Conservation (phyloP, 345 rosid genomes). For the Pistacia atlantica region DNA sequence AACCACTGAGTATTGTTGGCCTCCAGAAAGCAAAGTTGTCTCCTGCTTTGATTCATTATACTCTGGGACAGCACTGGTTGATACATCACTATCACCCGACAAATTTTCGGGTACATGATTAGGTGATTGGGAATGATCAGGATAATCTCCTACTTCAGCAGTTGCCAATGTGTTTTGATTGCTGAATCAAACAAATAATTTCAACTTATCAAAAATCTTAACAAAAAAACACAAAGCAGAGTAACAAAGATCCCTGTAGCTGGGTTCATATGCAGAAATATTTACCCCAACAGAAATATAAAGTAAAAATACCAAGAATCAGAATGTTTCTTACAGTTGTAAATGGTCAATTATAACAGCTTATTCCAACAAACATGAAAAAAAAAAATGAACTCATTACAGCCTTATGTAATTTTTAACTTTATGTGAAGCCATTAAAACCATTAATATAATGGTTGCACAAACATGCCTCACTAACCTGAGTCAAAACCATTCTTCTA, state of each 20-base stretch:
- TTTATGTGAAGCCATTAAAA: neutral
- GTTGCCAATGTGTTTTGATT: constrained; percentile 38
- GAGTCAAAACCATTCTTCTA: neutral
- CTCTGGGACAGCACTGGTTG: constrained; percentile 48
- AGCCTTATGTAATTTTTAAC: neutral
- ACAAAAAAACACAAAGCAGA: neutral
- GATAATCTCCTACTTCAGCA: constrained; percentile 56
- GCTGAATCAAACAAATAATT: constrained; percentile 39
- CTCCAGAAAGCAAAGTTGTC: constrained; percentile 45
- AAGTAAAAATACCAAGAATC: neutral
- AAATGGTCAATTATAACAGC: neutral
- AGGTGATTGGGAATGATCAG: constrained; percentile 49
- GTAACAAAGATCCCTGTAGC: neutral
- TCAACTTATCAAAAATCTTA: neutral
- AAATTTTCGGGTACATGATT: constrained; percentile 51
- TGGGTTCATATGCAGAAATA: neutral
- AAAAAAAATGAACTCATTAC: neutral
- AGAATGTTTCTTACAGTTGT: neutral
- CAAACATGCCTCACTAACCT: neutral
- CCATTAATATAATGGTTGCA: neutral
- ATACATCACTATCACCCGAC: constrained; percentile 55
- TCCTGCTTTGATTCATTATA: constrained; percentile 68
- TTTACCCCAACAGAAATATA: neutral
- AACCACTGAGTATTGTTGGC: constrained; percentile 58
- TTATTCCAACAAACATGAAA: neutral